Base-by-base conservation (phyloP, 2,329 filamentous ascomycete species). In the Seiridium cupressi region DNA sequence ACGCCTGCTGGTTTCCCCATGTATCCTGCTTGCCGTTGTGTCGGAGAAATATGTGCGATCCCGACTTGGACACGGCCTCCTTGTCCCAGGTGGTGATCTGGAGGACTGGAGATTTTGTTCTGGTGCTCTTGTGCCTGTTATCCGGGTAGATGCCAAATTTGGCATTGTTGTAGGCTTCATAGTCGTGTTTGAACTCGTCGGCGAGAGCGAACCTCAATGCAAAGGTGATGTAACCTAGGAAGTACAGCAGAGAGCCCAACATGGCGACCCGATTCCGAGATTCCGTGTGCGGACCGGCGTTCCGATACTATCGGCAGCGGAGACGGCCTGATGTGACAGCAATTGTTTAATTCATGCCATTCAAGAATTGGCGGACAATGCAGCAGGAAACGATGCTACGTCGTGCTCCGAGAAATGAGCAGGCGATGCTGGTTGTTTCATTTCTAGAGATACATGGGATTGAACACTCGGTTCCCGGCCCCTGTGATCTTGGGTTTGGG, bases 31-130 rank as follows among this genome's bases (percentile, higher is more conserved):
- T 34, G 3, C 64, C 64, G 42, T 66, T 64, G 54, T 66, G 61
- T 8, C 65, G 61, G 32, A 66, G 47, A 55, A 66, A 65, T n/a
- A 66, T 64, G 53, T 66, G 65, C 4, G 65, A 66, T 3, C 65
- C 65, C 26, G 42, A 44, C 13, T 42, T 55, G 3, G 65, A 64
- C 35, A 66, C 55, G 51, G 57, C 60, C 40, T 60, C 65, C 44
- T 64, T 51, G 32, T 65, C 60, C 64, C 64, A 66, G 1, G 34
- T 48, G 55, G 55, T 66, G 18, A 65, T 59, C 36, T 65, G 64
- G 57, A 66, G 57, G 10, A 63, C 38, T 10, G 65, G 64, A 3
- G 65, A 46, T 42, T 58, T 59, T 11, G 61, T 55, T n/a, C 60
- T 53, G 55, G 61, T 63, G 35, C 64, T 62, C 48, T 62, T 60